These are phyloP conservation scores for Primulina tabacum DNA, from an alignment of 257 asterid species.

Conservation along the genomic window DNA sequence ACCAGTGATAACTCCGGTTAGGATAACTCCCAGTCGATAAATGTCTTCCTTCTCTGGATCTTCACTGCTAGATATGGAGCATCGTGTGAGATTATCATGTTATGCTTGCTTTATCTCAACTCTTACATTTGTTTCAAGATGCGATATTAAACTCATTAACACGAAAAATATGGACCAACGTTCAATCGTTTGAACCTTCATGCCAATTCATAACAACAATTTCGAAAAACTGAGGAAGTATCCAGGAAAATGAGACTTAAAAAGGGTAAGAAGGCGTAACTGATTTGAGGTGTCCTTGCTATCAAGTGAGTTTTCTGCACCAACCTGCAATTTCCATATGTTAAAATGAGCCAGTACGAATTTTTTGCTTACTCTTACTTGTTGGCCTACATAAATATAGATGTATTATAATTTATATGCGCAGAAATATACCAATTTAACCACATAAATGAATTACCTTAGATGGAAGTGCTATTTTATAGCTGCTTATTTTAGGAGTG, in stretches of 20 bases:
- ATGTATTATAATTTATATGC: background rate
- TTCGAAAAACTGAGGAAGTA: background rate
- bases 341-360: background rate
- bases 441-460: conserved; percentile 41
- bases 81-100: background rate
- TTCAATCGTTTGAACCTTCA: background rate
- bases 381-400: background rate
- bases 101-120: background rate
- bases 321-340: conserved; percentile 39
- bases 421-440: background rate
- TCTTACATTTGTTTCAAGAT: background rate
- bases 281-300: conserved; percentile 43
- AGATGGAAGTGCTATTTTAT: conserved; percentile 65
- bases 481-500: conserved; percentile 72
- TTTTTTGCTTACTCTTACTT: background rate
- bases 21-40: conserved; percentile 66
- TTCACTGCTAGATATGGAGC: conserved; percentile 31
- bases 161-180: background rate
- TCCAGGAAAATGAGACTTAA: background rate
- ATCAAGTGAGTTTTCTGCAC: conserved; percentile 56
- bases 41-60: conserved; percentile 79
- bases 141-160: background rate
- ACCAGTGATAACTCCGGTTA: conserved; percentile 67
- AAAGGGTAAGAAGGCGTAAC: background rate
- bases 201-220: background rate